Evolutionary conservation across 208 protist genomes (phyloP).

Genomic region (Acanthamoeba culbertsoni): DNA sequence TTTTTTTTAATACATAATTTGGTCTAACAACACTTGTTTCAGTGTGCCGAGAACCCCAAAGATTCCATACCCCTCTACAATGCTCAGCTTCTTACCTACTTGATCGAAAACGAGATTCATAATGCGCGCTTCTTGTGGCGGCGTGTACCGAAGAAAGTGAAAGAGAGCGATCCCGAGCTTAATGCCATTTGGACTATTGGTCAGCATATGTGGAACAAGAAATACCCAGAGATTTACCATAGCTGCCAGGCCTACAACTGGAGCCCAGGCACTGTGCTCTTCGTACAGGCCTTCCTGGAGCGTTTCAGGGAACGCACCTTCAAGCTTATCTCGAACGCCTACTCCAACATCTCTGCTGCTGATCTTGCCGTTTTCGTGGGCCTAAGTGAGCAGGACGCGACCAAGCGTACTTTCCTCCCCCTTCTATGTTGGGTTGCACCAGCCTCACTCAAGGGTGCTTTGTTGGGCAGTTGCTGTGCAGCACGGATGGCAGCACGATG

Average conservation of each 20-base stretch:
- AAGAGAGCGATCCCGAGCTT: constrained; percentile 47
- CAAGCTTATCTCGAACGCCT: constrained; percentile 16
- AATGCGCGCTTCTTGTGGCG: constrained; percentile 46
- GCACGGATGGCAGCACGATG: constrained; percentile 35
- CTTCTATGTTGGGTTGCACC: neutral
- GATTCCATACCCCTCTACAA: constrained; percentile 5
- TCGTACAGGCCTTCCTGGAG: constrained; percentile 41
- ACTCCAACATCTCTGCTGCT: constrained; percentile 40
- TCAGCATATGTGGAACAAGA: constrained; percentile 49
- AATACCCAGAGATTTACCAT: constrained; percentile 45
- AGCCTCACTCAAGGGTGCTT: neutral
- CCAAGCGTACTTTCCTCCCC: neutral
- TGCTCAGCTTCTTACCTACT: constrained; percentile 10
- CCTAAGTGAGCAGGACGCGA: constrained; percentile 12
- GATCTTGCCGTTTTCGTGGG: constrained; percentile 23
- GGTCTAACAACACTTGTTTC: neutral
- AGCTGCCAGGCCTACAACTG: constrained; percentile 41
- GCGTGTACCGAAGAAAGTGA: constrained; percentile 34
- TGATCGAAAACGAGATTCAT: constrained; percentile 50
- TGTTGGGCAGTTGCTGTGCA: constrained; percentile 33
- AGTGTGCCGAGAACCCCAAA: constrained; percentile 58
- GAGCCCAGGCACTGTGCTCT: constrained; percentile 38
- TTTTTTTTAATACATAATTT: neutral
- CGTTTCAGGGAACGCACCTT: constrained; percentile 38
- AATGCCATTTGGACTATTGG: constrained; percentile 58